These are phyloP conservation scores for Chrysopogon serrulatus DNA, from an alignment of 176 grass and related monocot genomes.

Conservation along the genomic window DNA sequence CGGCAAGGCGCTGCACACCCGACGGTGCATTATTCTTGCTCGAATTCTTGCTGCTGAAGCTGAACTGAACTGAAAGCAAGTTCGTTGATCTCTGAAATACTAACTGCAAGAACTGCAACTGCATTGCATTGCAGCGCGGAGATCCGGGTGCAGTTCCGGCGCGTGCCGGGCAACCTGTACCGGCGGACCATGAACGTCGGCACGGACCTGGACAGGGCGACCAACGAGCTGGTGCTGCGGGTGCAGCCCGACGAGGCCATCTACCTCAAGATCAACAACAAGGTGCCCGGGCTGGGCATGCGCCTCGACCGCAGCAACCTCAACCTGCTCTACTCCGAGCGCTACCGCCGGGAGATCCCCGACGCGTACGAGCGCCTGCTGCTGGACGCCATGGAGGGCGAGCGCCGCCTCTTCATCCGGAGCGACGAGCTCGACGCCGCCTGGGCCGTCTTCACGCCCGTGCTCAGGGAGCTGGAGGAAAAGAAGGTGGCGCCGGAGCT, in stretches of 20 bases:
- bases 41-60: neutral
- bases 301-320: slow-evolving; percentile 80
- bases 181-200: slow-evolving; percentile 35
- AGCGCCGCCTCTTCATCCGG: slow-evolving; percentile 84
- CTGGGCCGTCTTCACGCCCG: slow-evolving; percentile 84
- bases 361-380: slow-evolving; percentile 93
- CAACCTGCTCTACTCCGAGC: slow-evolving; percentile 75
- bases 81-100: too few species aligned
- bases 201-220: slow-evolving; percentile 59
- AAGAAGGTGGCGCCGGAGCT: slow-evolving; percentile 75
- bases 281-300: slow-evolving; percentile 82
- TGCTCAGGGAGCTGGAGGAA: slow-evolving; percentile 64
- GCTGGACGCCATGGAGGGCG: slow-evolving; percentile 84
- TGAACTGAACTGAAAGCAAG: neutral
- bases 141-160: slow-evolving; percentile 93
- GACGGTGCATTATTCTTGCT: too few species aligned
- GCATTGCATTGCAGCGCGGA: slow-evolving; percentile 50
- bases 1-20: slow-evolving; percentile 82
- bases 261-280: slow-evolving; percentile 97
- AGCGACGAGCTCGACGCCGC: slow-evolving; percentile 95
- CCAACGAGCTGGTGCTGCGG: slow-evolving; percentile 82
- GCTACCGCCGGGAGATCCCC: slow-evolving; percentile 70
- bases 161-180: slow-evolving; percentile 90
- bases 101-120: too few species aligned
- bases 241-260: slow-evolving; percentile 96